Evolutionary conservation across 106 monocot genomes (phyloP).

Genomic region (Dactylorhiza incarnata): DNA sequence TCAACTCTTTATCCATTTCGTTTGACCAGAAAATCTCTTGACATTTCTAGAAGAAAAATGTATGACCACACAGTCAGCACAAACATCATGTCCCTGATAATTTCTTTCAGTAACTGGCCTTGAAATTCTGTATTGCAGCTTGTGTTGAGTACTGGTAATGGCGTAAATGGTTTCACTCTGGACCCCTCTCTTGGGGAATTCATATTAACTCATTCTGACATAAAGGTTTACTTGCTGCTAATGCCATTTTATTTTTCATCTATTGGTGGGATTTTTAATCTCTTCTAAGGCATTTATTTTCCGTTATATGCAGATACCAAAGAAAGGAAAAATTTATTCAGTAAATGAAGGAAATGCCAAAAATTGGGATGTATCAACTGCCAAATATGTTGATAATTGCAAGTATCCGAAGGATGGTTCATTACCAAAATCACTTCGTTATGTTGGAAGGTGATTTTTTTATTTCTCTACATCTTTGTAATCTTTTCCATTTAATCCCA

Average conservation of each 20-base stretch:
- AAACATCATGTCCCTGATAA: background rate
- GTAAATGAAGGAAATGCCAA: constrained; percentile 99
- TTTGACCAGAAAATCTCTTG: background rate
- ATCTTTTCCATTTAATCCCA: background rate
- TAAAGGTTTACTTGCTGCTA: constrained; percentile 41
- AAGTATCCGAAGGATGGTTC: constrained; percentile 88
- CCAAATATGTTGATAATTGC: constrained; percentile 93
- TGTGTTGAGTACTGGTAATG: constrained; percentile 79
- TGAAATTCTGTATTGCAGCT: constrained; percentile 40
- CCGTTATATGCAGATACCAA: constrained; percentile 60
- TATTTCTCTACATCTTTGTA: background rate
- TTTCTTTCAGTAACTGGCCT: background rate
- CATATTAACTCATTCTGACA: constrained; percentile 86
- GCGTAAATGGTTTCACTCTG: constrained; percentile 94
- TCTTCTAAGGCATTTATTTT: background rate
- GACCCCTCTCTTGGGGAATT: constrained; percentile 99
- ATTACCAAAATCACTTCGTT: constrained; percentile 85
- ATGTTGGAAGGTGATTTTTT: constrained; percentile 76
- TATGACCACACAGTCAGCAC: background rate
- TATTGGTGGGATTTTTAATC: background rate
- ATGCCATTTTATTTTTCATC: background rate
- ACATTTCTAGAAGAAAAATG: background rate
- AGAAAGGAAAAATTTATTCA: constrained; percentile 94
- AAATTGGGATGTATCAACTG: constrained; percentile 89
- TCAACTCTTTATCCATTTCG: background rate